Evolutionary conservation across 2,329 filamentous ascomycete species (phyloP), one percentile per base, ranked within the genome.

Genomic region (Mycosphaerella sp.): DNA sequence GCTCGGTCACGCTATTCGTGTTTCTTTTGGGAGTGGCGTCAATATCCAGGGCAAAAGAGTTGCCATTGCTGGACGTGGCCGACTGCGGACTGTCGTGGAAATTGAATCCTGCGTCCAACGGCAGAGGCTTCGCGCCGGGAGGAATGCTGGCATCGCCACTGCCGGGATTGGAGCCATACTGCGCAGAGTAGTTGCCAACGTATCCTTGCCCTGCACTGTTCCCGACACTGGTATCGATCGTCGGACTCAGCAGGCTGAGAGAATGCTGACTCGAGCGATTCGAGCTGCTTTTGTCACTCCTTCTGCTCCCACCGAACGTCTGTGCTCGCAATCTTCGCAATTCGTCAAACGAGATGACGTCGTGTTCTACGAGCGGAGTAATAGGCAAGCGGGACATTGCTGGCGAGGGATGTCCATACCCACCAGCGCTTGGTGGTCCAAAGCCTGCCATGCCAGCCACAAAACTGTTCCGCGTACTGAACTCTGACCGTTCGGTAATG

Each of bases 401-500:
- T 0, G 87, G 86, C 23, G 95, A 76, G 0, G 86, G 86, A 0
- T 89, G 86, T 60, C 85, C 89, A 32, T 83, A 77, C 2, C 89
- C 64, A 53, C 68, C 73, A 40, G 74, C 80, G 54, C 76, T 81
- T 55, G 74, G 71, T 2, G 74, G 73, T 9, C 72, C 67, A 55
- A 73, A 72, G 51, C 74, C 72, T 43, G 45, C 82, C 81, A 57
- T 92, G 74, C 55, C 86, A 43, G 61, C 62, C 74, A 95, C 87
- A 55, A 95, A 82, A 0, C 88, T 95, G 68, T 96, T 97, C 43
- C 93, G 83, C 55, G 95, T 95, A 41, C 89, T 95, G 75, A 95
- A 96, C 71, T 98, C 93, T 55, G 89, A 95, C 10, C 91, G 82
- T 69, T 97, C 93, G 0, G 92, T 97, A 64, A 98, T 97, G 5